A percentile compares a stretch with the other conserved stretches of the same genome.
Conservation (phyloP, 169 alveolate genomes). For the Cryptosporidium parvum region DNA sequence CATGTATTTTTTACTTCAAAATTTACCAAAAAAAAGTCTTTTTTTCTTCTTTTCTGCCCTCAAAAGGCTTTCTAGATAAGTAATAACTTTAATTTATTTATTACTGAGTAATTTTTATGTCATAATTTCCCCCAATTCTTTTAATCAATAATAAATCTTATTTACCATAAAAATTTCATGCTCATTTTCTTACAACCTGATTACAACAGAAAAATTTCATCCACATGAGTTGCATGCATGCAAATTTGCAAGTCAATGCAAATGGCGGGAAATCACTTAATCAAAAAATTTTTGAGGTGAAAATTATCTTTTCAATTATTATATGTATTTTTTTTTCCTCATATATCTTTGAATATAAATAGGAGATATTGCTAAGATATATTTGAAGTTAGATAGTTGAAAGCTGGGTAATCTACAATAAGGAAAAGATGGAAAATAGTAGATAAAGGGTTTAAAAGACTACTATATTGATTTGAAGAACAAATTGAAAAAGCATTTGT, state of each 20-base stretch:
- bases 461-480: too few relatives aligned
- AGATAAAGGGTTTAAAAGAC: too few relatives aligned
- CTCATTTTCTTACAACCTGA: not conserved
- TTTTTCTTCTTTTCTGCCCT: not conserved
- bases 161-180: not conserved
- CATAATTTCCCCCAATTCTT: not conserved
- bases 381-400: too few relatives aligned
- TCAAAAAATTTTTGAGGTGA: not conserved
- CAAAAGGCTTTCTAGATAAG: not conserved
- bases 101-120: too few relatives aligned
- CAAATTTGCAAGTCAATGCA: constrained; percentile 22
- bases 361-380: not conserved
- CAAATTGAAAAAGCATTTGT: not conserved
- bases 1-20: not conserved
- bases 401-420: not conserved
- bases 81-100: too few relatives aligned
- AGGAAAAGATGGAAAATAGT: not conserved
- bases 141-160: too few relatives aligned
- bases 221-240: constrained; percentile 22
- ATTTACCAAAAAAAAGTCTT: not conserved
- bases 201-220: not conserved
- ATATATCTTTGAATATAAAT: too few relatives aligned
- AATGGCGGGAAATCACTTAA: constrained; percentile 9
- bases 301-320: not conserved
- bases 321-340: not conserved